Base-by-base conservation (phyloP, 495 filamentous ascomycete genomes). In the Cryomyces antarcticus region DNA sequence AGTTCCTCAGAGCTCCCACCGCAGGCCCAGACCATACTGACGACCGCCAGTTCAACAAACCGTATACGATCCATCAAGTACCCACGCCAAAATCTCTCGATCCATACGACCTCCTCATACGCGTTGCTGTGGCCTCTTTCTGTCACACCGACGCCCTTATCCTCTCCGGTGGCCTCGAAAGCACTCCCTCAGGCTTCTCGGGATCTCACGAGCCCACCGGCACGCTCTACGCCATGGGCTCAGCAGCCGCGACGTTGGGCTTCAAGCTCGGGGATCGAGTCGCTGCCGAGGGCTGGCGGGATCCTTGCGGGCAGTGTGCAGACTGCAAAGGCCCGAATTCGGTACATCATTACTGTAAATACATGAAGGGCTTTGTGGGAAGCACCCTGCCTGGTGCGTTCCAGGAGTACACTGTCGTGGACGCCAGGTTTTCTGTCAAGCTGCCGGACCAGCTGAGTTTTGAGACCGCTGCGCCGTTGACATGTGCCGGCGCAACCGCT, bases 141-240 rank as follows among this genome's bases (percentile, higher is more conserved):
- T 77, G 72, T 60, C 72, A 77, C 56, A 75, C 73, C 9, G 74
- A 76, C 53, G 45, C 52, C 44, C 71, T 73, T 60, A 64, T 69
- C 30, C 48, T 47, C 35, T 51, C 57, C 2, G 68, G 73, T 41
- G 42, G 58, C 37, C 51, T 66, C 52, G 48, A 48, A 24, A 56
- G 60, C n/a, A n/a, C 58, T 73, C 5, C 70, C 71, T 0, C 60
- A 59, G 42, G 73, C 62, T 24, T 24, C 17, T 24, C 17, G 24
- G 70, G 62, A 3, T 76, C 68, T 0, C 74, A 78, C 49, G 72
- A 77, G 55, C 71, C 68, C 12, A 52, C 66, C 10, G 72, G 74
- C 9, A 72, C 66, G 5, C 62, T 76, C 34, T 64, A 65, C 24
- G 58, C 60, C 1, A 41, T 66, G 30, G 73, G 72, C 28, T 10